phyloP scores from a whole-genome alignment of 192 early-diverging fungal species.

The Linnemannia hyalina region DNA sequence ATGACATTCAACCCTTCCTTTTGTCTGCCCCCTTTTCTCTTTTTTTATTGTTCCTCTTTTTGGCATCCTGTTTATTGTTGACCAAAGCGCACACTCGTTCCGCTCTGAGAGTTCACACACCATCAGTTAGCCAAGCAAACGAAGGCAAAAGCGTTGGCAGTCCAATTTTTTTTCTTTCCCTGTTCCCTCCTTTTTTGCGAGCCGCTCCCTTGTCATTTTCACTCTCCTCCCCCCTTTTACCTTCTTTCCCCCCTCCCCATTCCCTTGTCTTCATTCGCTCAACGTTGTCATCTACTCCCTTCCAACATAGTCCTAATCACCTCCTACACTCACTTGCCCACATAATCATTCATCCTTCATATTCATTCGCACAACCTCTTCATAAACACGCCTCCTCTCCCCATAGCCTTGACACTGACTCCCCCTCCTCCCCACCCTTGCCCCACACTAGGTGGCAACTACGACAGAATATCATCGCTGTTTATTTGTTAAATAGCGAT shows the following conservation, averaged over 20 bases:
- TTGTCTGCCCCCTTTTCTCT: too few relatives aligned
- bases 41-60: too few relatives aligned
- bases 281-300: neutral
- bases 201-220: neutral
- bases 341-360: neutral
- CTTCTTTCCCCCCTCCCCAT: neutral
- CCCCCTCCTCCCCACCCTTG: too few relatives aligned
- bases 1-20: too few relatives aligned
- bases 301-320: neutral
- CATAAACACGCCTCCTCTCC: neutral
- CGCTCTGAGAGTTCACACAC: neutral
- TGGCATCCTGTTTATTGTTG: neutral
- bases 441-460: neutral
- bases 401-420: too few relatives aligned
- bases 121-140: neutral
- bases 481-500: conserved; percentile 6
- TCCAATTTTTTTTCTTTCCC: neutral
- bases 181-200: neutral
- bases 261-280: neutral
- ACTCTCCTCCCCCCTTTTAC: neutral
- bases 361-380: neutral
- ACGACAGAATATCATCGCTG: conserved; percentile 6
- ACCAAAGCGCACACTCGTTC: neutral
- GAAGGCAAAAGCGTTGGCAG: neutral
- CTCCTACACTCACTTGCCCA: neutral